A percentile compares a stretch with the other conserved stretches of the same genome.
Evolutionary conservation across 2,329 filamentous ascomycete species (phyloP).

Genomic region (Talaromyces islandicus): DNA sequence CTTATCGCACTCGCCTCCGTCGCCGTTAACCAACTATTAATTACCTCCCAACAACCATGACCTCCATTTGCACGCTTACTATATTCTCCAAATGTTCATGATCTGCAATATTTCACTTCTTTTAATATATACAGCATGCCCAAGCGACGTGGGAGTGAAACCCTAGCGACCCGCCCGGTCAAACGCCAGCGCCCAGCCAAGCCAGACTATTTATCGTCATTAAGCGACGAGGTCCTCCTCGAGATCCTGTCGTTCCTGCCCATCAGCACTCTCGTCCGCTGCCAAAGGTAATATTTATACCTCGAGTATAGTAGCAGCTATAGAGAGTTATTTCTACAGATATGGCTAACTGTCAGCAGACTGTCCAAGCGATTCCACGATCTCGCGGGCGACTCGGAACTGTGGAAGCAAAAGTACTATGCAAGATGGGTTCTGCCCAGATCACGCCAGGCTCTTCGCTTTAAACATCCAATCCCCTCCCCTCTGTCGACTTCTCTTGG

Average conservation of each 20-base stretch:
- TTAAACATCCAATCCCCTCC: slow-evolving; percentile 39
- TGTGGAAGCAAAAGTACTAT: slow-evolving; percentile 91
- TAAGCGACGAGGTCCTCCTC: slow-evolving; percentile 84
- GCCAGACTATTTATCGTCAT: slow-evolving; percentile 59
- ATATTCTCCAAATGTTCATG: background rate
- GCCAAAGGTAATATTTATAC: slow-evolving; percentile 46
- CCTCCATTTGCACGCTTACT: background rate
- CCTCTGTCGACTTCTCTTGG: slow-evolving; percentile 29
- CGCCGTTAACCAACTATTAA: background rate
- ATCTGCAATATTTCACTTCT: background rate
- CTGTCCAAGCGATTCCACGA: slow-evolving; percentile 66
- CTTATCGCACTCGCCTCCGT: background rate
- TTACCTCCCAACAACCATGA: background rate
- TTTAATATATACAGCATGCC: slow-evolving; percentile 19
- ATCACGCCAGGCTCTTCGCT: slow-evolving; percentile 67
- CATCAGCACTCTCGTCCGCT: slow-evolving; percentile 60
- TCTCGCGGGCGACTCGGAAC: slow-evolving; percentile 72
- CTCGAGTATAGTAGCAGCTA: background rate
- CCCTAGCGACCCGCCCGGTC: slow-evolving; percentile 16
- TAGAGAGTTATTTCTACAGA: background rate
- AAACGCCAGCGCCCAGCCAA: slow-evolving; percentile 40
- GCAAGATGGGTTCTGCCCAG: slow-evolving; percentile 77
- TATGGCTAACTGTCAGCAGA: slow-evolving; percentile 13
- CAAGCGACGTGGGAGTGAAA: slow-evolving; percentile 24
- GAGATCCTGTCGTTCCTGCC: slow-evolving; percentile 76